Base-by-base conservation (phyloP, 495 filamentous ascomycete species). In the Rostrohypoxylon terebratum region DNA sequence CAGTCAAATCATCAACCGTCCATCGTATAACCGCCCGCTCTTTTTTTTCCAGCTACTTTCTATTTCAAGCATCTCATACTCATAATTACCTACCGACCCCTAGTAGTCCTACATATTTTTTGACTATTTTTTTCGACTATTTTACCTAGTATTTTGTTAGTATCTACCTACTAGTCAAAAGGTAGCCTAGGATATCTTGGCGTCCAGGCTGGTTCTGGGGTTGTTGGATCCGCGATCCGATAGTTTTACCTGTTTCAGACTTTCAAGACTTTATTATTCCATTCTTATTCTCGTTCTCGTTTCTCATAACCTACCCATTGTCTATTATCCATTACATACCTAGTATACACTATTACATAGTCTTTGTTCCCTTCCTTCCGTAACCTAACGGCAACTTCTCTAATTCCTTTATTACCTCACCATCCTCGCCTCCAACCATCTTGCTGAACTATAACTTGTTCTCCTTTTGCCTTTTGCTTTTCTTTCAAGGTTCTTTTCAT, bases 161-260 rank as follows among this genome's bases (percentile, higher is more conserved):
- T n/a, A n/a, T n/a, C n/a, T n/a, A n/a, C n/a, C n/a, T n/a, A n/a
- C n/a, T n/a, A n/a, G n/a, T n/a, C n/a, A 45, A 14, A 14, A 42
- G 38, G 13, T 4, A 14, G 38, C 38, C 38, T 42, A 42, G 4
- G 42, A 7, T 44, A 45, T 59, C 69, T 67, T 67, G 63, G 63
- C 69, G 67, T 68, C 59, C 20, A 11, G 63, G 69, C 69, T 68
- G 69, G 69, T 72, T 36, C 63, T 45, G 34, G 47, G 48, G 61
- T 45, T 40, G 61, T 58, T 38, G 54, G 31, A 23, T 28, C 34
- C 16, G 33, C n/a, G 28, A 28, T 28, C 28, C 28, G 28, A 18
- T 51, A 65, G 48, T 60, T 60, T 50, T 40, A 59, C 45, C 18
- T 48, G 33, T 59, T 31, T 67, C 58, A 48, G 48, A 13, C 31